Evolutionary conservation across 306 rosid genomes (phyloP).

Genomic region (Arachis hypogaea): DNA sequence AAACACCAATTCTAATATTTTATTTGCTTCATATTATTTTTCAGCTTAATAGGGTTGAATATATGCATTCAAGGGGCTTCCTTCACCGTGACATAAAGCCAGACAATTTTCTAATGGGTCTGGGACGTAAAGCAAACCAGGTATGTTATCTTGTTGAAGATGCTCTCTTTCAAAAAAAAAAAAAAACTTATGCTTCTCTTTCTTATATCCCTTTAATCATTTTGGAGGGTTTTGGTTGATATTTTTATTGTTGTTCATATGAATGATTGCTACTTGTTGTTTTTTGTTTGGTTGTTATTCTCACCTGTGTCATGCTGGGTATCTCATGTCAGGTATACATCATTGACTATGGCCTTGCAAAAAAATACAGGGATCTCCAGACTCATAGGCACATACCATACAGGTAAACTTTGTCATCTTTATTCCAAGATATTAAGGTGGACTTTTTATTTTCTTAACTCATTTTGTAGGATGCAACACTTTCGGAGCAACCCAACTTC

Average conservation of each 20-base stretch:
- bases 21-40: constrained; percentile 28
- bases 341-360: constrained; percentile 97
- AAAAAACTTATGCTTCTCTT: not conserved
- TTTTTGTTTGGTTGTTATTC: too few relatives aligned
- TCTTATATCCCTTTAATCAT: not conserved
- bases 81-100: constrained; percentile 99
- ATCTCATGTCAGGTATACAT: constrained; percentile 69
- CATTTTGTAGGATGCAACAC: not conserved
- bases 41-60: constrained; percentile 97
- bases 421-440: constrained; percentile 25
- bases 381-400: constrained; percentile 96
- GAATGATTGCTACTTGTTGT: not conserved
- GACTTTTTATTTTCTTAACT: not conserved
- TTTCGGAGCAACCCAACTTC: constrained; percentile 7
- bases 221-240: constrained; percentile 28
- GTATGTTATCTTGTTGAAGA: constrained; percentile 49
- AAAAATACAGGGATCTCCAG: constrained; percentile 96
- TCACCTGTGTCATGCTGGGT: constrained; percentile 15
- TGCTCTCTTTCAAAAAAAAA: constrained; percentile 16
- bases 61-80: constrained; percentile 99
- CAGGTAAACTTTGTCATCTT: constrained; percentile 59
- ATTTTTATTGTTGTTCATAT: constrained; percentile 10
- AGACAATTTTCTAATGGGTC: constrained; percentile 98
- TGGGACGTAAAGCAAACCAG: constrained; percentile 99
- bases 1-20: constrained; percentile 30